These are phyloP conservation scores for Serpula lacrymans DNA, from an alignment of 768 basidiomycete species.

Conservation along the genomic window DNA sequence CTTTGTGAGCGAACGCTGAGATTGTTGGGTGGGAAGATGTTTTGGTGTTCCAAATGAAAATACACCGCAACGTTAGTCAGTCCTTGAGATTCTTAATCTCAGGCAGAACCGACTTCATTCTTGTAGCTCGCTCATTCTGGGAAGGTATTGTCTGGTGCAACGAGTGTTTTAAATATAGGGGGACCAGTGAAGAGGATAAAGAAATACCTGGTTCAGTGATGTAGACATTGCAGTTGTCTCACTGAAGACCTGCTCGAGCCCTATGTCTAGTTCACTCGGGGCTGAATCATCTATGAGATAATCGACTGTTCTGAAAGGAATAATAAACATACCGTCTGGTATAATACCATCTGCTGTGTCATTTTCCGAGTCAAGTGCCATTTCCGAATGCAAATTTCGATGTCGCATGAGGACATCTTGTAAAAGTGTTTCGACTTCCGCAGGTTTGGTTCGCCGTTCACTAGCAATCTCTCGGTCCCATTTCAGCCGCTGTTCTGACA, in stretches of 20 bases:
- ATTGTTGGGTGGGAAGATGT: background rate
- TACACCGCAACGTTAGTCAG: constrained; percentile 22
- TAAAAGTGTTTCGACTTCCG: constrained; percentile 44
- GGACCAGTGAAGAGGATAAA: background rate
- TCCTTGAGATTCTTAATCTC: constrained; percentile 52
- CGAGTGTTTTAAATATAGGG: background rate
- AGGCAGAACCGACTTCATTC: constrained; percentile 40
- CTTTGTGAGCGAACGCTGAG: too few species aligned
- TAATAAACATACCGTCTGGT: constrained; percentile 8
- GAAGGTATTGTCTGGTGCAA: constrained; percentile 38
- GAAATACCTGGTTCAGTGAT: constrained; percentile 50
- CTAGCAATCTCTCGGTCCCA: constrained; percentile 73
- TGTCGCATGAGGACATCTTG: constrained; percentile 36
- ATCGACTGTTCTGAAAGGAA: background rate
- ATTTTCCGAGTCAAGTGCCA: constrained; percentile 13
- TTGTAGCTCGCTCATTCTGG: constrained; percentile 50
- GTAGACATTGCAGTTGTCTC: constrained; percentile 40
- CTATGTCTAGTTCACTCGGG: constrained; percentile 17
- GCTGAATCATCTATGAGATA: constrained; percentile 11
- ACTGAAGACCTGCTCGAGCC: constrained; percentile 22
- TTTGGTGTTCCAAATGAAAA: background rate
- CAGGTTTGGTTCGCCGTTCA: constrained; percentile 61
- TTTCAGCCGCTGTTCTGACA: constrained; percentile 69
- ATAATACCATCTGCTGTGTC: constrained; percentile 1
- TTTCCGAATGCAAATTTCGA: constrained; percentile 24